Evolutionary conservation across 495 filamentous ascomycete genomes (phyloP).

Genomic region (Penicillium argentinense): DNA sequence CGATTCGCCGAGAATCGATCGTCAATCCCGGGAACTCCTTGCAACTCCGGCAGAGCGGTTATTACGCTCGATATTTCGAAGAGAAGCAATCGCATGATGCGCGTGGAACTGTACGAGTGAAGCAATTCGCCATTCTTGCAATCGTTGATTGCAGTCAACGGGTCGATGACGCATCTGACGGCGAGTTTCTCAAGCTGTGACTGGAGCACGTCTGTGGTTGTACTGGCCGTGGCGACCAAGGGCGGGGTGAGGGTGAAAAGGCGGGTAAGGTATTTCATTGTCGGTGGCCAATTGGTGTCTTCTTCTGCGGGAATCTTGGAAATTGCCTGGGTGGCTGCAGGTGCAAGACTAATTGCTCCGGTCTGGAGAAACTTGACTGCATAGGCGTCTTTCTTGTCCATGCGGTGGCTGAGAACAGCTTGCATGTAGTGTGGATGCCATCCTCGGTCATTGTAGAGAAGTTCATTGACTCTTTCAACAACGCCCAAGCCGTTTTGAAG

Average conservation of each 20-base stretch:
- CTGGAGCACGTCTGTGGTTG: slow-evolving; percentile 42
- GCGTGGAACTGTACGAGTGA: slow-evolving; percentile 53
- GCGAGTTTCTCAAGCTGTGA: slow-evolving; percentile 79
- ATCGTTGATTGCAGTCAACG: slow-evolving; percentile 70
- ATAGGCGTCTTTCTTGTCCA: slow-evolving; percentile 59
- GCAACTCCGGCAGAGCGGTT: slow-evolving; percentile 65
- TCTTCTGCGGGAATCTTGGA: slow-evolving; percentile 16
- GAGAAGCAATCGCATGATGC: slow-evolving; percentile 61
- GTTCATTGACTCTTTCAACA: slow-evolving; percentile 67
- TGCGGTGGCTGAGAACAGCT: slow-evolving; percentile 66
- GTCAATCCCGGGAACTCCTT: slow-evolving; percentile 55
- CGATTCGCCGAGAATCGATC: slow-evolving; percentile 56
- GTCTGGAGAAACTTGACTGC: slow-evolving; percentile 61
- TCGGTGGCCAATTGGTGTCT: slow-evolving; percentile 36
- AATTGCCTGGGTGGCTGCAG: slow-evolving; percentile 31
- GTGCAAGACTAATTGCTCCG: slow-evolving; percentile 61
- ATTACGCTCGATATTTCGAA: slow-evolving; percentile 65
- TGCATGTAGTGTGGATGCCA: slow-evolving; percentile 73
- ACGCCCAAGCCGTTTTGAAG: slow-evolving; percentile 82
- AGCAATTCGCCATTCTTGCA: slow-evolving; percentile 75
- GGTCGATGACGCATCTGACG: slow-evolving; percentile 78
- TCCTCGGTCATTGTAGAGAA: slow-evolving; percentile 63
- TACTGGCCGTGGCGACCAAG: slow-evolving; percentile 47
- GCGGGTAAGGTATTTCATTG: slow-evolving; percentile 49
- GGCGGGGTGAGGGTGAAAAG: slow-evolving; percentile 51